These are phyloP conservation scores for Pythium oligandrum DNA, from an alignment of 352 stramenopile genomes.

Conservation along the genomic window DNA sequence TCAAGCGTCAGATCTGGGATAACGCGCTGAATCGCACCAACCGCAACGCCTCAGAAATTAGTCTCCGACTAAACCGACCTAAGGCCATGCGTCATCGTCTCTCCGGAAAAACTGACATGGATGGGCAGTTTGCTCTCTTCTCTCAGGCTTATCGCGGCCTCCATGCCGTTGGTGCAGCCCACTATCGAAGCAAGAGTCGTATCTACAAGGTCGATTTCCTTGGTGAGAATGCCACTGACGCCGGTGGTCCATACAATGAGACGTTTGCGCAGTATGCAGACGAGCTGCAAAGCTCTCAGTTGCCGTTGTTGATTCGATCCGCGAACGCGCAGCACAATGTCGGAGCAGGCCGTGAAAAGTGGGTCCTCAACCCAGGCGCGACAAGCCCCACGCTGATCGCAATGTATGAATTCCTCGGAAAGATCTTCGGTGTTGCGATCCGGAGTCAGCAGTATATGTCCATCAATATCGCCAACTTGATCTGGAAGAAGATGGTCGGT, in stretches of 20 bases:
- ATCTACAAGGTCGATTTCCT: slow-evolving; percentile 86
- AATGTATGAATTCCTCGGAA: slow-evolving; percentile 92
- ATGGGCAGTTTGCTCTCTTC: slow-evolving; percentile 72
- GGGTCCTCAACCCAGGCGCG: slow-evolving; percentile 83
- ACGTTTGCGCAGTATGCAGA: slow-evolving; percentile 81
- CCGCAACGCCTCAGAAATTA: slow-evolving; percentile 33
- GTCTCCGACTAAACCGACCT: slow-evolving; percentile 72
- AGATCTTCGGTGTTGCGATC: slow-evolving; percentile 88
- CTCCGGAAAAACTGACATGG: slow-evolving; percentile 43
- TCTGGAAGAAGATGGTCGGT: slow-evolving; percentile 89
- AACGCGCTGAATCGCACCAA: slow-evolving; percentile 52
- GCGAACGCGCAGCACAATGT: slow-evolving; percentile 89
- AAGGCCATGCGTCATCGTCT: slow-evolving; percentile 79
- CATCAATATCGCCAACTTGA: slow-evolving; percentile 75
- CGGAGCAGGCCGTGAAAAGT: slow-evolving; percentile 85
- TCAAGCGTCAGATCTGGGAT: slow-evolving; percentile 76
- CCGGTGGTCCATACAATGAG: slow-evolving; percentile 84
- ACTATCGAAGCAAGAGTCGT: slow-evolving; percentile 60
- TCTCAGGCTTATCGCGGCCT: slow-evolving; percentile 83
- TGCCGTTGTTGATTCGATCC: slow-evolving; percentile 87
- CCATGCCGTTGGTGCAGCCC: slow-evolving; percentile 45
- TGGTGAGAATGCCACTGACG: slow-evolving; percentile 82
- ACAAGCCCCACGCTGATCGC: slow-evolving; percentile 38
- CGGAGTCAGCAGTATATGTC: slow-evolving; percentile 86
- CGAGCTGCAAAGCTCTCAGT: slow-evolving; percentile 71